Percentiles rank a stretch among this genome's conserved stretches.
phyloP scores from a whole-genome alignment of 345 rosid genomes.

The Zanthoxylum bungeanum region DNA sequence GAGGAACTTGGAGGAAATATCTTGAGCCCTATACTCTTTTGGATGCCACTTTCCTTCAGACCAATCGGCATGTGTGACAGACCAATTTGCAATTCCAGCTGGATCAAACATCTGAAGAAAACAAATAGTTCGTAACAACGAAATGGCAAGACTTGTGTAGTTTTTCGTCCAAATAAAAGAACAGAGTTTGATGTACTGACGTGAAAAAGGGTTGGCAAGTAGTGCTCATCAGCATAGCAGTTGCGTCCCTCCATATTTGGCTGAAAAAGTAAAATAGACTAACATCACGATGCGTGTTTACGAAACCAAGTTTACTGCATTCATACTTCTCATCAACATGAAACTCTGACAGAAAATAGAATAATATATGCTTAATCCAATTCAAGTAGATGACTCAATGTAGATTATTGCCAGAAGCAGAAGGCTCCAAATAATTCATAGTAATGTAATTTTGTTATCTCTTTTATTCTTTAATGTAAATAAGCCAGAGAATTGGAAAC shows the following conservation, averaged over 20 bases:
- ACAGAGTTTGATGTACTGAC: constrained; percentile 34
- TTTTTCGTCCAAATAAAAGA: not conserved
- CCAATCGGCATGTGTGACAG: constrained; percentile 83
- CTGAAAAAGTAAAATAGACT: constrained; percentile 28
- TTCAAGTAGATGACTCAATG: not conserved
- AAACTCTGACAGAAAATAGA: constrained; percentile 2
- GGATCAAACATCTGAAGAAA: constrained; percentile 65
- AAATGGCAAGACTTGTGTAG: not conserved
- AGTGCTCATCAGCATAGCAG: constrained; percentile 72
- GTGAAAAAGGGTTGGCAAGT: constrained; percentile 59
- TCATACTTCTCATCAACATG: not conserved
- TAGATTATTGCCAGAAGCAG: not conserved
- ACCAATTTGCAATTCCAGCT: constrained; percentile 68
- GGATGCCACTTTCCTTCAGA: constrained; percentile 92
- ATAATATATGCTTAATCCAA: not conserved
- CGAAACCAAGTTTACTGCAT: not conserved
- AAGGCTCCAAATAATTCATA: not conserved
- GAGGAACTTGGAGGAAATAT: constrained; percentile 51
- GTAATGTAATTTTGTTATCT: not conserved
- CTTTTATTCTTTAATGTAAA: not conserved
- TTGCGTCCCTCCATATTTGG: constrained; percentile 66
- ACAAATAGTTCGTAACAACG: not conserved
- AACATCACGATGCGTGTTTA: constrained; percentile 5
- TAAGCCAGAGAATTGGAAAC: not conserved
- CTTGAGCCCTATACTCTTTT: constrained; percentile 47